These are phyloP conservation scores for Turnera subulata DNA, from an alignment of 345 rosid genomes.

Conservation along the genomic window DNA sequence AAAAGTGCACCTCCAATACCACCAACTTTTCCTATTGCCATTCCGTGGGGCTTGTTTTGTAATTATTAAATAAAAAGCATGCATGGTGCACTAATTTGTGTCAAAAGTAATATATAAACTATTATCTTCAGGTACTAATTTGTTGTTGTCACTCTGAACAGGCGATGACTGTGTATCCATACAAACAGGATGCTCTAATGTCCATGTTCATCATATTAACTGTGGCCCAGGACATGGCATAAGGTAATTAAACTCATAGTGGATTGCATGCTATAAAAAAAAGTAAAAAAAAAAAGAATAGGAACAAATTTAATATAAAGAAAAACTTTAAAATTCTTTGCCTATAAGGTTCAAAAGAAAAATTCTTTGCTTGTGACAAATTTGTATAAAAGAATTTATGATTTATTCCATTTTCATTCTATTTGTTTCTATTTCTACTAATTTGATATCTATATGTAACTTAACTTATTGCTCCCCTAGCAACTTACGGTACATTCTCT, in stretches of 20 bases:
- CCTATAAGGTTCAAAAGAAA: too few species aligned
- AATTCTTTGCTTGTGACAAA: too few species aligned
- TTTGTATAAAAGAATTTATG: too few species aligned
- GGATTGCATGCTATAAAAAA: too few species aligned
- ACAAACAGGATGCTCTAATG: conserved; percentile 77
- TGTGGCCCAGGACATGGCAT: conserved; percentile 98
- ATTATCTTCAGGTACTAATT: neutral
- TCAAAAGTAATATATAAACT: neutral
- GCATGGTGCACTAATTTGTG: neutral
- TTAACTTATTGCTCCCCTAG: too few species aligned
- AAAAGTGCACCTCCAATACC: conserved; percentile 14
- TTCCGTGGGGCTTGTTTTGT: neutral
- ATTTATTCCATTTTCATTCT: too few species aligned
- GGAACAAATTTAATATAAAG: too few species aligned
- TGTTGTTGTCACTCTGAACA: conserved; percentile 14
- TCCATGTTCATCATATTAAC: conserved; percentile 64
- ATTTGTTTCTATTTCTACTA: neutral
- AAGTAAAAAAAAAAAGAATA: too few species aligned
- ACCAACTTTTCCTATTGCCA: conserved; percentile 11
- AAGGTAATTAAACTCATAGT: conserved; percentile 52
- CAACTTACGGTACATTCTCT: too few species aligned
- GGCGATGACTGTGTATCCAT: conserved; percentile 95
- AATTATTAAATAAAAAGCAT: neutral
- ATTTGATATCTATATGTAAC: too few species aligned
- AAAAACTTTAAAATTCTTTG: too few species aligned